These are phyloP conservation scores for Ministeria vibrans DNA, from an alignment of 78 protist species.

Conservation along the genomic window DNA sequence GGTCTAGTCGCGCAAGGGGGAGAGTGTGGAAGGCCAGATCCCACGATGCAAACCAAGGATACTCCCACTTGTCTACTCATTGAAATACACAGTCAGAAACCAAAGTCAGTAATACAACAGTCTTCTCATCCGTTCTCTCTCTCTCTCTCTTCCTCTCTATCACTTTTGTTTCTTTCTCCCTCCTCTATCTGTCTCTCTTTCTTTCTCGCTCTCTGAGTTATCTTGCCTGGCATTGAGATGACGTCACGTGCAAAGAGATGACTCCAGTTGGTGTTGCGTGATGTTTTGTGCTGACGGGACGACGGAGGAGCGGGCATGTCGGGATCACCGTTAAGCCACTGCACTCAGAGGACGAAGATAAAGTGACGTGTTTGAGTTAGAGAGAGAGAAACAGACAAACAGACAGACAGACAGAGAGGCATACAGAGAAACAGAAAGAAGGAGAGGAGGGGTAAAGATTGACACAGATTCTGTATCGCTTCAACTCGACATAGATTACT, in stretches of 20 bases:
- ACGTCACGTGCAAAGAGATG: constrained; percentile 59
- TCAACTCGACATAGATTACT: too few species aligned
- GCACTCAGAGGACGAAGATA: too few species aligned
- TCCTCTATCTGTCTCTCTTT: too few species aligned
- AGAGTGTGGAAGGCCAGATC: constrained; percentile 66
- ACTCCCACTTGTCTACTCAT: constrained; percentile 6
- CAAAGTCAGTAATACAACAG: background rate
- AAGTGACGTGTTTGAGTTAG: too few species aligned
- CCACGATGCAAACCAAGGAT: constrained; percentile 55
- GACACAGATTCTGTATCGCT: too few species aligned
- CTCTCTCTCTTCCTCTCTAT: too few species aligned
- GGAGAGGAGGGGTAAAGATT: too few species aligned
- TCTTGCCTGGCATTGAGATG: constrained; percentile 71
- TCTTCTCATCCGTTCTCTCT: background rate
- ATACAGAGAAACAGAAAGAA: too few species aligned
- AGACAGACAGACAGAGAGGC: too few species aligned
- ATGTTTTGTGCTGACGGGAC: background rate
- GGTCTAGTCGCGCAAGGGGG: constrained; percentile 47
- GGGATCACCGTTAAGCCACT: constrained; percentile 58
- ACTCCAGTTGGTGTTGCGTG: constrained; percentile 52
- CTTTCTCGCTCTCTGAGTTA: too few species aligned
- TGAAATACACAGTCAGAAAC: background rate
- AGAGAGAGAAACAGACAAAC: too few species aligned
- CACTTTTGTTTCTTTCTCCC: too few species aligned
- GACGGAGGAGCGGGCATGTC: constrained; percentile 11